Percentiles rank a stretch among this genome's conserved stretches.
Evolutionary conservation across 1,284 basidiomycete genomes (phyloP).

Genomic region (Cutaneotrichosporon dermatis): DNA sequence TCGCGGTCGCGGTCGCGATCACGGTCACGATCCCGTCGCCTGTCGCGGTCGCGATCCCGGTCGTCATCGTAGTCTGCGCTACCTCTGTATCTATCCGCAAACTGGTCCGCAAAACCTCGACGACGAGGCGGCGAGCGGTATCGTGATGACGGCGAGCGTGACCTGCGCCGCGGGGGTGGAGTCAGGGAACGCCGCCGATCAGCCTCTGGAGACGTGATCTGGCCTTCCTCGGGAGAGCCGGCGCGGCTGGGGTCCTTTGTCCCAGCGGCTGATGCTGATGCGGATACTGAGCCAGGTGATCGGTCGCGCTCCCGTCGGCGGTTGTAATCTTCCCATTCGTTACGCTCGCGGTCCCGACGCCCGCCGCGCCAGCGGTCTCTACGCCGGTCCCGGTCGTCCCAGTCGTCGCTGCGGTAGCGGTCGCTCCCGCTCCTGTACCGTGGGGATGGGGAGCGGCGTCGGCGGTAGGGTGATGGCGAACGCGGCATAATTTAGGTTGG

Average conservation of each 20-base stretch:
- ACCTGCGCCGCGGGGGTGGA: neutral
- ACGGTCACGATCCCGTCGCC: constrained; percentile 2
- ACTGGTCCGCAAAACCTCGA: constrained; percentile 4
- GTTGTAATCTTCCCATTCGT: constrained; percentile 20
- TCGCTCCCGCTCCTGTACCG: constrained; percentile 11
- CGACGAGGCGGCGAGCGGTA: neutral
- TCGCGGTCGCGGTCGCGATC: constrained; percentile 5
- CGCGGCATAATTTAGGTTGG: constrained; percentile 23
- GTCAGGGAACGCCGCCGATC: constrained; percentile 7
- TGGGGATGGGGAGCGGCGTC: constrained; percentile 29
- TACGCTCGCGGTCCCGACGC: constrained; percentile 10
- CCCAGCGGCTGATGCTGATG: constrained; percentile 3
- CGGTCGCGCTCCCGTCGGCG: constrained; percentile 11
- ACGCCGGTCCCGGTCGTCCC: constrained; percentile 8
- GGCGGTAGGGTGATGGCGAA: constrained; percentile 33
- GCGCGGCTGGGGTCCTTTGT: constrained; percentile 18
- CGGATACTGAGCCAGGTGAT: neutral
- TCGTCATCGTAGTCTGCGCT: neutral
- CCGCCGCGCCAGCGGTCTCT: constrained; percentile 9
- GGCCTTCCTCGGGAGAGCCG: constrained; percentile 41
- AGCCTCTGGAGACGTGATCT: constrained; percentile 35
- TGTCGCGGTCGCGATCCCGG: constrained; percentile 5
- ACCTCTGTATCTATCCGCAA: constrained; percentile 11
- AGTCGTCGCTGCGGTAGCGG: constrained; percentile 19
- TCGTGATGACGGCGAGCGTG: neutral